Conservation (phyloP, 2,329 filamentous ascomycete species). For the Aureobasidium sp. region DNA sequence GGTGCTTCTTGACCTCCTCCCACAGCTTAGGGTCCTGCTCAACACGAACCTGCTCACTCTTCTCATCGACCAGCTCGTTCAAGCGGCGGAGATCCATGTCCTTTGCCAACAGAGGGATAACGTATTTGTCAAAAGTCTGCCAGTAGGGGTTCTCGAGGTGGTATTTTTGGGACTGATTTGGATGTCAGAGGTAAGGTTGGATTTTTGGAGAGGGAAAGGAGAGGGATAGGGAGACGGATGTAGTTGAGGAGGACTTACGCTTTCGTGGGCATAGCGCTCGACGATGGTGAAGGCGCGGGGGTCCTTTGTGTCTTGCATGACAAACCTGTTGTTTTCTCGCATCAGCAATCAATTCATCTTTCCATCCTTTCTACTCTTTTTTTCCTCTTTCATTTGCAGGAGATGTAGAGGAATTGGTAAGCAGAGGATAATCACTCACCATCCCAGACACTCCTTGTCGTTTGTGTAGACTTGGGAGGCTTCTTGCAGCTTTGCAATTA, state of each 20-base stretch:
- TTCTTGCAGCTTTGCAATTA: conserved; percentile 66
- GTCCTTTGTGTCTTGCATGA: conserved; percentile 68
- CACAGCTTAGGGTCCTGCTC: conserved; percentile 29
- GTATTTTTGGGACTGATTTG: conserved; percentile 34
- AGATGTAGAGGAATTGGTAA: neutral
- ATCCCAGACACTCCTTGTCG: conserved; percentile 56
- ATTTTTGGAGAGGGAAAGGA: neutral
- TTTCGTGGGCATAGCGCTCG: conserved; percentile 63
- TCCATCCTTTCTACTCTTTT: neutral
- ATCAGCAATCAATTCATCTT: neutral
- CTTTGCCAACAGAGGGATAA: conserved; percentile 59
- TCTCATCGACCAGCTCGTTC: conserved; percentile 55
- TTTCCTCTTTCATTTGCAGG: neutral
- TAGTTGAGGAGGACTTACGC: conserved; percentile 37
- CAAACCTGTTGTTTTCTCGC: conserved; percentile 49
- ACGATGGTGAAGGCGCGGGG: conserved; percentile 67
- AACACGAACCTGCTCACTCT: conserved; percentile 35
- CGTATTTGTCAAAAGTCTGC: conserved; percentile 70
- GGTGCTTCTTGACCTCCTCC: conserved; percentile 30
- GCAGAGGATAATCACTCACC: conserved; percentile 20
- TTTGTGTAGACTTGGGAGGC: conserved; percentile 65
- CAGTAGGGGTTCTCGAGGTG: conserved; percentile 60
- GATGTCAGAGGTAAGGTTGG: neutral
- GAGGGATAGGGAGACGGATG: conserved; percentile 19
- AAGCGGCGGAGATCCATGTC: conserved; percentile 63